These are phyloP conservation scores for Thecaphora frezii DNA, from an alignment of 1,284 basidiomycete genomes.

Conservation along the genomic window DNA sequence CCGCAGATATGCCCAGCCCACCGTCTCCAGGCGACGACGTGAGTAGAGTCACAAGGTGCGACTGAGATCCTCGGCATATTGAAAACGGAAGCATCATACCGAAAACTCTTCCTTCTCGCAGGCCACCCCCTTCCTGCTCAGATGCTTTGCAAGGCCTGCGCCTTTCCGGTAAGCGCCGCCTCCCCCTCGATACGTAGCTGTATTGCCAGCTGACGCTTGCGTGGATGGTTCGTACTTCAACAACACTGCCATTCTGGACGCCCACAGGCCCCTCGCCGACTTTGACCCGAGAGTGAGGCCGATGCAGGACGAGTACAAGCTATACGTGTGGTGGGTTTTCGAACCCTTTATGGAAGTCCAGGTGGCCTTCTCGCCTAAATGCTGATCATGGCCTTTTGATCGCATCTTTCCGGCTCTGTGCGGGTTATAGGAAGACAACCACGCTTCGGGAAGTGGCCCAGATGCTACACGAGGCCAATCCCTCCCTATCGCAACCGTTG, in stretches of 20 bases:
- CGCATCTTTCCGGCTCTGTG: neutral
- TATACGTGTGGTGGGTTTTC: conserved; percentile 41
- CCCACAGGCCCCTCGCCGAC: conserved; percentile 28
- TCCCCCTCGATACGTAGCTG: neutral
- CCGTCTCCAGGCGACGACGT: conserved; percentile 35
- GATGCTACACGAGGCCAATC: conserved; percentile 38
- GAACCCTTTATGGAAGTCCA: neutral
- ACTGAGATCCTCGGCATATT: too few species aligned
- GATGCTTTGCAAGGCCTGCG: conserved; percentile 22
- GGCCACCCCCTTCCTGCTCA: conserved; percentile 33
- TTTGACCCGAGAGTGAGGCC: conserved; percentile 15
- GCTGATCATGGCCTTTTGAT: neutral
- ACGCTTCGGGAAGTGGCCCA: conserved; percentile 45
- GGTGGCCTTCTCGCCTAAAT: neutral
- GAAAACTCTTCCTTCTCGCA: neutral
- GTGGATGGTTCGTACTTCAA: too few species aligned
- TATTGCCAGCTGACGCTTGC: too few species aligned
- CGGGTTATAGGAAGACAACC: conserved; percentile 38
- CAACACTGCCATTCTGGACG: too few species aligned
- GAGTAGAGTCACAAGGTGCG: too few species aligned
- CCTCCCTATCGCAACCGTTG: conserved; percentile 27
- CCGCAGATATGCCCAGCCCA: conserved; percentile 8
- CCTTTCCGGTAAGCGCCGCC: conserved; percentile 16
- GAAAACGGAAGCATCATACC: neutral
- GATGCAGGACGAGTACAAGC: conserved; percentile 25